Evolutionary conservation across 768 basidiomycete species (phyloP).

Genomic region (Rhodotorula paludigena): DNA sequence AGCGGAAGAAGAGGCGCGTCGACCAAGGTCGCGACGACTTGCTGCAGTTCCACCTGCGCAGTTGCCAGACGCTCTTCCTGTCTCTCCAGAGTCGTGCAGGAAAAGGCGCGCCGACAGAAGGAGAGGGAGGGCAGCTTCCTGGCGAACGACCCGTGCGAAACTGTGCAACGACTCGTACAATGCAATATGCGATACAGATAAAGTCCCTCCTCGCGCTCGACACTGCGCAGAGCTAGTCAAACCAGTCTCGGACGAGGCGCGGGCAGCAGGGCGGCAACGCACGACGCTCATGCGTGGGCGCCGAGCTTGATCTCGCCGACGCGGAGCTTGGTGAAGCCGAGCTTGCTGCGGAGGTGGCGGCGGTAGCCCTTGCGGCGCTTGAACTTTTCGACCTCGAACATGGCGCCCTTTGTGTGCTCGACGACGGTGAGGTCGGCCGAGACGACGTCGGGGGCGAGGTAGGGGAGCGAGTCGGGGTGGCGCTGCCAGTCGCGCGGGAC

Average conservation of each 20-base stretch:
- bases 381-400: constrained; percentile 91
- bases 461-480: constrained; percentile 56
- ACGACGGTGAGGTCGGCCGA: constrained; percentile 83
- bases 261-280: neutral
- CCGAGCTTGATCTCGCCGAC: constrained; percentile 71
- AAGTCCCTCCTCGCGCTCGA: neutral
- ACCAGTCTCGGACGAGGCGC: neutral
- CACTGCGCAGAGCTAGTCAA: neutral
- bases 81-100: too few relatives aligned
- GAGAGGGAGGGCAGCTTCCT: neutral
- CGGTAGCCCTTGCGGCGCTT: constrained; percentile 98
- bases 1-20: neutral
- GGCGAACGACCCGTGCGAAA: neutral
- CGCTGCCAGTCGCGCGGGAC: constrained; percentile 38
- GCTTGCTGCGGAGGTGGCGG: constrained; percentile 87
- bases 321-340: constrained; percentile 88
- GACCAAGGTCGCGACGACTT: too few relatives aligned
- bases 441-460: constrained; percentile 62
- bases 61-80: too few relatives aligned
- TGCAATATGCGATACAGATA: neutral
- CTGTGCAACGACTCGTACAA: neutral
- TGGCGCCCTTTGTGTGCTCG: constrained; percentile 90
- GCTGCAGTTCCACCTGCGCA: too few relatives aligned
- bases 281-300: neutral
- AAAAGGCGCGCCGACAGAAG: too few relatives aligned